These are phyloP conservation scores for Saxophila tyrrhenica DNA, from an alignment of 495 filamentous ascomycete genomes.

Conservation along the genomic window DNA sequence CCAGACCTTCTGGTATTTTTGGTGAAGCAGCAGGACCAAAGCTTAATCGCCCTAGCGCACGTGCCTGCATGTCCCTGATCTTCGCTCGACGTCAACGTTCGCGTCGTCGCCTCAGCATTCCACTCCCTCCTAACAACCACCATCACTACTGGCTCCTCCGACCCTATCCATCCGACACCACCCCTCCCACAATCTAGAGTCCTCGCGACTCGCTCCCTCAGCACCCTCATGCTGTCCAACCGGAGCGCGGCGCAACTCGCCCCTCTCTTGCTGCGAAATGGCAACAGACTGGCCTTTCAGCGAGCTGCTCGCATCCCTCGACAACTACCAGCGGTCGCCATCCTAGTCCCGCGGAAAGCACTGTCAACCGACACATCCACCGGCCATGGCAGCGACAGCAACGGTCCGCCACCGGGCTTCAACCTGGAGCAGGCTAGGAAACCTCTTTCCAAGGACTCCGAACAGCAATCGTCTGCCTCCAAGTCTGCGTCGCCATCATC, in stretches of 20 bases:
- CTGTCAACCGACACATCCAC: slow-evolving; percentile 57
- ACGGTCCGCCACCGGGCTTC: slow-evolving; percentile 83
- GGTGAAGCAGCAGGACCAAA: not conserved
- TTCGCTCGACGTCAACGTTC: not conserved
- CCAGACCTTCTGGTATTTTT: too few species aligned
- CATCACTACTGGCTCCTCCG: not conserved
- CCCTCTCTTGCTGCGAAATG: slow-evolving; percentile 27
- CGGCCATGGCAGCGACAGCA: slow-evolving; percentile 36
- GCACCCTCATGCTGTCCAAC: not conserved
- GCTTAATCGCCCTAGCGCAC: not conserved
- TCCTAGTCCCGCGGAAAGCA: slow-evolving; percentile 26
- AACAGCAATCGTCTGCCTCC: slow-evolving; percentile 29
- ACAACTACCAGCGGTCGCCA: slow-evolving; percentile 30
- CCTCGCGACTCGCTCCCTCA: not conserved
- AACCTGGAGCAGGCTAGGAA: slow-evolving; percentile 85
- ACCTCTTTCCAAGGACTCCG: slow-evolving; percentile 36
- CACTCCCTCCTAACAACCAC: not conserved
- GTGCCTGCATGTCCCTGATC: not conserved
- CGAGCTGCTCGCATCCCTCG: slow-evolving; percentile 18
- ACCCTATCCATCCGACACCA: not conserved
- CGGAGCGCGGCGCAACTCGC: slow-evolving; percentile 19
- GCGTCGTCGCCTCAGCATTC: not conserved
- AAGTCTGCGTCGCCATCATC: slow-evolving; percentile 24
- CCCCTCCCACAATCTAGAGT: not conserved
- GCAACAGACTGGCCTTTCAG: slow-evolving; percentile 21